A percentile compares a stretch with the other conserved stretches of the same genome.
These are phyloP conservation scores for Tirmania nivea DNA, from an alignment of 495 filamentous ascomycete species.

Conservation along the genomic window DNA sequence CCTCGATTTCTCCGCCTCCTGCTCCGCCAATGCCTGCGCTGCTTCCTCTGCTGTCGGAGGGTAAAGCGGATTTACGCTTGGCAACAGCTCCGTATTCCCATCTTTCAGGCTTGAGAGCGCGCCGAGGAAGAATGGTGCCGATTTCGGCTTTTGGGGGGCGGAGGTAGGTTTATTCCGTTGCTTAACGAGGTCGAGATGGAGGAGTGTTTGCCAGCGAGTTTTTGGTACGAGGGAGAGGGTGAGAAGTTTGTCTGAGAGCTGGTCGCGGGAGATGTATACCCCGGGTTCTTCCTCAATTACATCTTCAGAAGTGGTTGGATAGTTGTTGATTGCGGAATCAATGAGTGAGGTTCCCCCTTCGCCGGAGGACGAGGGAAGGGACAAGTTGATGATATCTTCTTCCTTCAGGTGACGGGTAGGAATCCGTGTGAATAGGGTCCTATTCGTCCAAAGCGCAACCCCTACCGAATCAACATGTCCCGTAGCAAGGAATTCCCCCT, in stretches of 20 bases:
- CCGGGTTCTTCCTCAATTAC: constrained; percentile 24
- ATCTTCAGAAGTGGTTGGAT: constrained; percentile 24
- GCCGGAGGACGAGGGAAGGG: constrained; percentile 53
- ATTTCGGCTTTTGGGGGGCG: constrained; percentile 74
- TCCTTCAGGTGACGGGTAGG: constrained; percentile 64
- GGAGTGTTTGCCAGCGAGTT: constrained; percentile 75
- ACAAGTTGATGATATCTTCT: constrained; percentile 39
- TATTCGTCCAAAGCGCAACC: constrained; percentile 84
- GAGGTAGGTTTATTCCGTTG: constrained; percentile 86
- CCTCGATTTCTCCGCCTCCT: constrained; percentile 26
- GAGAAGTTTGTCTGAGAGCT: constrained; percentile 58
- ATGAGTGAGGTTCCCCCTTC: constrained; percentile 52
- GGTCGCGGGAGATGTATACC: constrained; percentile 23
- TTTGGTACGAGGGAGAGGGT: constrained; percentile 77
- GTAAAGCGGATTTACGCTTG: constrained; percentile 2
- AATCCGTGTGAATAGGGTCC: constrained; percentile 67
- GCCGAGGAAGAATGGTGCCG: constrained; percentile 89
- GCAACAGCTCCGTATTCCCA: constrained; percentile 12
- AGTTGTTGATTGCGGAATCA: constrained; percentile 38
- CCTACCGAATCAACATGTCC: constrained; percentile 68
- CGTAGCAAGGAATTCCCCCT: constrained; percentile 81
- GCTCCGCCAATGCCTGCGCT: constrained; percentile 4
- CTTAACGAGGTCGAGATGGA: constrained; percentile 77
- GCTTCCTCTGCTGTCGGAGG: constrained; percentile 1
- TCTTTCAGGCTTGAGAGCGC: constrained; percentile 29